These are phyloP conservation scores for Apophysomyces variabilis DNA, from an alignment of 371 early-diverging fungal genomes.

Conservation along the genomic window DNA sequence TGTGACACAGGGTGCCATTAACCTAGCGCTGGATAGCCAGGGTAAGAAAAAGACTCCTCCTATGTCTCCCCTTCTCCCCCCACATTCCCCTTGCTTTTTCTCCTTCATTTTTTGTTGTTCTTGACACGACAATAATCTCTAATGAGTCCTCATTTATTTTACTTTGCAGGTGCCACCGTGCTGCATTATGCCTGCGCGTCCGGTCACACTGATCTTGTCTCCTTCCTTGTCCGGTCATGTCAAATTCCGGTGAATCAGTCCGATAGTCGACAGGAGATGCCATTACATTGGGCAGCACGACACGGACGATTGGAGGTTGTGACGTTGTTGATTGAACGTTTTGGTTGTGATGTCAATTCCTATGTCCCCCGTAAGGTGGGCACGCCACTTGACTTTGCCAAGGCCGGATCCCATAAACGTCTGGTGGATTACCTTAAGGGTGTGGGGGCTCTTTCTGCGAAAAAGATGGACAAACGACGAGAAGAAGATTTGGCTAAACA, in stretches of 20 bases:
- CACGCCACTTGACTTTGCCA: constrained; percentile 51
- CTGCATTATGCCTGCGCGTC: constrained; percentile 53
- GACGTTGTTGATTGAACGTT: constrained; percentile 44
- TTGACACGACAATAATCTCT: background rate
- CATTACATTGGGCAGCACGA: constrained; percentile 50
- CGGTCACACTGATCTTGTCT: constrained; percentile 48
- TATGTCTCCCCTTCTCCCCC: background rate
- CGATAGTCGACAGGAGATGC: constrained; percentile 41
- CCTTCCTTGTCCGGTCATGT: constrained; percentile 36
- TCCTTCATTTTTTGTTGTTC: background rate
- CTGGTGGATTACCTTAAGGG: constrained; percentile 51
- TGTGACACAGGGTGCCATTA: constrained; percentile 42
- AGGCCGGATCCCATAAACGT: constrained; percentile 41
- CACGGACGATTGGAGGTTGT: constrained; percentile 48
- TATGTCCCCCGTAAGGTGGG: constrained; percentile 44
- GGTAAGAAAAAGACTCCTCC: constrained; percentile 24
- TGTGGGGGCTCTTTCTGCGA: constrained; percentile 41
- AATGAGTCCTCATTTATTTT: background rate
- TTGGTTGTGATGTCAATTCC: constrained; percentile 42
- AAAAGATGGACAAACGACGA: constrained; percentile 49
- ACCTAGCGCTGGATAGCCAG: constrained; percentile 36
- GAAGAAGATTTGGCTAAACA: constrained; percentile 41
- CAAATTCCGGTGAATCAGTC: constrained; percentile 36
- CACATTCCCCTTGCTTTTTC: background rate
- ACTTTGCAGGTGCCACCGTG: constrained; percentile 41